phyloP scores from a whole-genome alignment of 192 early-diverging fungal genomes.

The Podila epicladia region DNA sequence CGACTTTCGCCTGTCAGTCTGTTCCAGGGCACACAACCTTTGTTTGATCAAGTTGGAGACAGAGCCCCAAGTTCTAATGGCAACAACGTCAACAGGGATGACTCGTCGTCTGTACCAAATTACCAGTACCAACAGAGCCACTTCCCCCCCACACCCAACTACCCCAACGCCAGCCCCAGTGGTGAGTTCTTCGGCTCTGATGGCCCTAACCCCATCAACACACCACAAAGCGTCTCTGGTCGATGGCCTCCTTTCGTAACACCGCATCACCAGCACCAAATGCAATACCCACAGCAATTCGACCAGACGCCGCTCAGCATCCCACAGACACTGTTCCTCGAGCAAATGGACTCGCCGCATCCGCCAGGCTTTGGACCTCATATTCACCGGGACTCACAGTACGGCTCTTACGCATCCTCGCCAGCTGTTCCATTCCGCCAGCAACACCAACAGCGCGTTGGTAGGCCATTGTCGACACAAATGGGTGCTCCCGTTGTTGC shows the following conservation, averaged over 20 bases:
- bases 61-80: not conserved
- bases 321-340: conserved; percentile 43
- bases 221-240: not conserved
- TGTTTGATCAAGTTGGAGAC: conserved; percentile 10
- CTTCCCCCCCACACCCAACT: not conserved
- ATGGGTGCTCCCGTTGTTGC: conserved; percentile 29
- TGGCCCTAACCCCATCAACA: not conserved
- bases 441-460: conserved; percentile 22
- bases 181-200: not conserved
- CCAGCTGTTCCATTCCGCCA: conserved; percentile 8
- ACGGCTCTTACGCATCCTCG: conserved; percentile 1
- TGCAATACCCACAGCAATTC: not conserved
- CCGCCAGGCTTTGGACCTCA: conserved; percentile 5
- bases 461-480: conserved; percentile 36
- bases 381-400: not conserved
- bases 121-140: not conserved
- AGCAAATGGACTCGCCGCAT: conserved; percentile 15
- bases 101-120: not conserved
- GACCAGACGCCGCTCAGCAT: conserved; percentile 49
- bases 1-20: conserved; percentile 28
- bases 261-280: not conserved
- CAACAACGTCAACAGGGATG: conserved; percentile 3
- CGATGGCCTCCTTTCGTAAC: not conserved
- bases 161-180: not conserved
- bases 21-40: conserved; percentile 12